phyloP scores from a whole-genome alignment of 2,329 filamentous ascomycete genomes.

The Penicillium sp. region DNA sequence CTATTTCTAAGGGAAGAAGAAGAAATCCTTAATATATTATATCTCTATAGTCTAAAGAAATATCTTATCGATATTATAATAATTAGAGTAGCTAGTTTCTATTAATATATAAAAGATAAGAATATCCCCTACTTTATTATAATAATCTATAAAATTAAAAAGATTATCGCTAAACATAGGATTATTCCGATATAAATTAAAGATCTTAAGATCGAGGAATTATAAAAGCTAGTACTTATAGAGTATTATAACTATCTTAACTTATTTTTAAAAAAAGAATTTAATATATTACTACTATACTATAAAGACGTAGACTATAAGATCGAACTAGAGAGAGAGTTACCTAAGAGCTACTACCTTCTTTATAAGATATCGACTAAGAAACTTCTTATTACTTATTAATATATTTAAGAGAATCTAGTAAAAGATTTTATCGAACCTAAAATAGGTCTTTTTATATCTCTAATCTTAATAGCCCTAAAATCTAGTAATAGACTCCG shows the following conservation, averaged over 20 bases:
- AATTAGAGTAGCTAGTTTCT: neutral
- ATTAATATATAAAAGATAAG: neutral
- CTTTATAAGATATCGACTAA: neutral
- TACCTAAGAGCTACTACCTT: neutral
- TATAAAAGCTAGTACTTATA: neutral
- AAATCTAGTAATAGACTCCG: neutral
- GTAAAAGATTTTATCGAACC: conserved; percentile 6
- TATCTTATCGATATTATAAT: neutral
- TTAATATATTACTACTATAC: neutral
- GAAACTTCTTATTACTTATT: neutral
- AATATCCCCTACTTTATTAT: neutral
- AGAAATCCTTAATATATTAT: neutral
- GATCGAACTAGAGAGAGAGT: neutral
- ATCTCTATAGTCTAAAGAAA: neutral
- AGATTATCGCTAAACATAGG: neutral
- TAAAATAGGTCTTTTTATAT: neutral
- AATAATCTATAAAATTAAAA: neutral
- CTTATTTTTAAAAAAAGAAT: neutral
- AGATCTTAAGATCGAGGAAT: neutral
- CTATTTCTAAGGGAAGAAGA: neutral
- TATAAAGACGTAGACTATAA: neutral
- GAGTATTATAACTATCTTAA: neutral
- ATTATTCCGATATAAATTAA: neutral
- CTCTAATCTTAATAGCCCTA: conserved; percentile 5
- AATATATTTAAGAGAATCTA: too few relatives aligned